Conservation (phyloP, 2,329 filamentous ascomycete species). For the Phialocephala sp. region DNA sequence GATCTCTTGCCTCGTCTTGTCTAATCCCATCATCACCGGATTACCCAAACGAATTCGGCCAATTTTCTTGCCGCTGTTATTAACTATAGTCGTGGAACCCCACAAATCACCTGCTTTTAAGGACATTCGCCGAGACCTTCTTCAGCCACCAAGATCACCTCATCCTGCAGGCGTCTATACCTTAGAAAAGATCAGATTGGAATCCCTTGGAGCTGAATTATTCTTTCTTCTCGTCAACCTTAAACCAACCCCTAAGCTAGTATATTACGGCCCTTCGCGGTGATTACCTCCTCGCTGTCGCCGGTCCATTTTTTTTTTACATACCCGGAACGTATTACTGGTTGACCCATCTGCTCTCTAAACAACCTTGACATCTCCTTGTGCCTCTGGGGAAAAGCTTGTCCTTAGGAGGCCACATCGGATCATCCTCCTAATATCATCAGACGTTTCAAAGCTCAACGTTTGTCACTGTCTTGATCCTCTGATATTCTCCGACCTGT, state of each 20-base stretch:
- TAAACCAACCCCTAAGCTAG: not conserved
- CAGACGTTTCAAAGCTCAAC: slow-evolving; percentile 10
- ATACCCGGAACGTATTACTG: slow-evolving; percentile 13
- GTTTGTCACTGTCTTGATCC: slow-evolving; percentile 13
- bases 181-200: slow-evolving; percentile 17
- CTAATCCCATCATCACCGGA: slow-evolving; percentile 13
- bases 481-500: slow-evolving; percentile 15
- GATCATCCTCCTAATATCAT: slow-evolving; percentile 11
- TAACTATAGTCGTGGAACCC: not conserved
- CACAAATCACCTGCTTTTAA: slow-evolving; percentile 9
- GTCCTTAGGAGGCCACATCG: not conserved
- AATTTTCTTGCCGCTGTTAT: slow-evolving; percentile 10
- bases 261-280: not conserved
- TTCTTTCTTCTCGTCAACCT: slow-evolving; percentile 1
- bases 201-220: not conserved
- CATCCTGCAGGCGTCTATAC: slow-evolving; percentile 7
- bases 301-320: slow-evolving; percentile 15
- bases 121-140: not conserved
- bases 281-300: slow-evolving; percentile 1
- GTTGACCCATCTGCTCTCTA: not conserved
- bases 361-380: slow-evolving; percentile 5
- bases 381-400: not conserved
- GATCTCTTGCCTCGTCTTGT: slow-evolving; percentile 6
- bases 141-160: slow-evolving; percentile 20
- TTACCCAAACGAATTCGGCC: not conserved